Percentiles rank a stretch among this genome's conserved stretches.
phyloP scores from a whole-genome alignment of 257 asterid species.

The Hygrophila difformis region DNA sequence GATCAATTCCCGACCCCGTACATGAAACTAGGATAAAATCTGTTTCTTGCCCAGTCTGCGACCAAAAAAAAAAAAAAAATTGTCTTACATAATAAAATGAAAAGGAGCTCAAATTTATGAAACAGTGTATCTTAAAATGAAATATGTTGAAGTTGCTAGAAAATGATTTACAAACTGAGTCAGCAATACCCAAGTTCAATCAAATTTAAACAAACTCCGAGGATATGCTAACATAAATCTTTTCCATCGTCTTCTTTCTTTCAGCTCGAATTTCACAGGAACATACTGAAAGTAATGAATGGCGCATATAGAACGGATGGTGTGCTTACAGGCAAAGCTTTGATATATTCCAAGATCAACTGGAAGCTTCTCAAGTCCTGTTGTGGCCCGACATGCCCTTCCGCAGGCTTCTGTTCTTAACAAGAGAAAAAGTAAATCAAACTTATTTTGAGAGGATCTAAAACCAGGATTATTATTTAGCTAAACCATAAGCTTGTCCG shows the following conservation, averaged over 20 bases:
- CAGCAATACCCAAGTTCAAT: background rate
- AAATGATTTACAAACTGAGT: background rate
- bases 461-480: background rate
- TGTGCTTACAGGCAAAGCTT: slow-evolving; percentile 86
- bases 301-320: background rate
- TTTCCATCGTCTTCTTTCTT: too few relatives aligned
- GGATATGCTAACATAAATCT: background rate
- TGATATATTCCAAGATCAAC: slow-evolving; percentile 80
- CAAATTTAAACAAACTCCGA: background rate
- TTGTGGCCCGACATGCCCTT: slow-evolving; percentile 44
- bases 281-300: too few relatives aligned
- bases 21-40: slow-evolving; percentile 89
- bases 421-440: slow-evolving; percentile 19
- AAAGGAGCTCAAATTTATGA: background rate
- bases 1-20: slow-evolving; percentile 87
- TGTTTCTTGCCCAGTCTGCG: slow-evolving; percentile 98
- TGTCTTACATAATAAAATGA: slow-evolving; percentile 7
- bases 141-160: background rate
- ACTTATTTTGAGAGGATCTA: too few relatives aligned
- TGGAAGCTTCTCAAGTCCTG: slow-evolving; percentile 95
- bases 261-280: too few relatives aligned
- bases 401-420: slow-evolving; percentile 67
- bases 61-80: slow-evolving; percentile 19
- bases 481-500: too few relatives aligned
- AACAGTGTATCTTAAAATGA: background rate